phyloP scores from a whole-genome alignment of 768 basidiomycete species.

The Guyanaporus albipodus region DNA sequence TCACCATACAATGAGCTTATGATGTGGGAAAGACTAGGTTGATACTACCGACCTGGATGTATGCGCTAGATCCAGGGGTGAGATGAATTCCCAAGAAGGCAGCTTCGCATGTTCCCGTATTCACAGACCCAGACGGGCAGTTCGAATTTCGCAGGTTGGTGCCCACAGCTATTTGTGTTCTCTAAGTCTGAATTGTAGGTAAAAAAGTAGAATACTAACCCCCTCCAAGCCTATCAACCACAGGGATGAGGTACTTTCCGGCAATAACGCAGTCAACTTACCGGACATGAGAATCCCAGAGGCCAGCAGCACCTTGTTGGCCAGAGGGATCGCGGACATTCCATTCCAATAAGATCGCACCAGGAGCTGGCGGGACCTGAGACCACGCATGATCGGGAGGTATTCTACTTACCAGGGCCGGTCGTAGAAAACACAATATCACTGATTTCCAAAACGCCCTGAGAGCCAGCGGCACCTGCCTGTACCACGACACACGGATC shows the following conservation, averaged over 20 bases:
- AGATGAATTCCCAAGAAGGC: slow-evolving; percentile 67
- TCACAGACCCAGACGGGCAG: slow-evolving; percentile 42
- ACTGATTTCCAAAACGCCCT: slow-evolving; percentile 56
- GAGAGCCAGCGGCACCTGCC: slow-evolving; percentile 42
- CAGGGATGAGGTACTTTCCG: slow-evolving; percentile 3
- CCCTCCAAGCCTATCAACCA: slow-evolving; percentile 25
- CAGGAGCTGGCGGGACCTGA: slow-evolving; percentile 29
- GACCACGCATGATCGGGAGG: neutral
- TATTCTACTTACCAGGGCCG: slow-evolving; percentile 36
- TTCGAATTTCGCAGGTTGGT: slow-evolving; percentile 44
- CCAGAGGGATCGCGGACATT: slow-evolving; percentile 54
- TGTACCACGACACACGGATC: slow-evolving; percentile 40
- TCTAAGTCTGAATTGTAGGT: neutral
- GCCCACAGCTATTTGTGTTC: slow-evolving; percentile 38
- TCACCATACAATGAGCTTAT: slow-evolving; percentile 18
- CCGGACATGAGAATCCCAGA: slow-evolving; percentile 47
- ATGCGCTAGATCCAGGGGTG: slow-evolving; percentile 47
- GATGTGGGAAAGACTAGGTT: no score
- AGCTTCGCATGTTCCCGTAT: slow-evolving; percentile 49
- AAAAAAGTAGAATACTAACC: slow-evolving; percentile 16
- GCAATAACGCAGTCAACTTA: slow-evolving; percentile 6
- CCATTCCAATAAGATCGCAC: slow-evolving; percentile 53
- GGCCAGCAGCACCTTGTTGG: slow-evolving; percentile 48
- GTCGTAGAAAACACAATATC: slow-evolving; percentile 60
- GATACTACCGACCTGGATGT: slow-evolving; percentile 50